These are phyloP conservation scores for Mycosphaerella arachidis DNA, from an alignment of 2,329 filamentous ascomycete genomes.

Conservation along the genomic window DNA sequence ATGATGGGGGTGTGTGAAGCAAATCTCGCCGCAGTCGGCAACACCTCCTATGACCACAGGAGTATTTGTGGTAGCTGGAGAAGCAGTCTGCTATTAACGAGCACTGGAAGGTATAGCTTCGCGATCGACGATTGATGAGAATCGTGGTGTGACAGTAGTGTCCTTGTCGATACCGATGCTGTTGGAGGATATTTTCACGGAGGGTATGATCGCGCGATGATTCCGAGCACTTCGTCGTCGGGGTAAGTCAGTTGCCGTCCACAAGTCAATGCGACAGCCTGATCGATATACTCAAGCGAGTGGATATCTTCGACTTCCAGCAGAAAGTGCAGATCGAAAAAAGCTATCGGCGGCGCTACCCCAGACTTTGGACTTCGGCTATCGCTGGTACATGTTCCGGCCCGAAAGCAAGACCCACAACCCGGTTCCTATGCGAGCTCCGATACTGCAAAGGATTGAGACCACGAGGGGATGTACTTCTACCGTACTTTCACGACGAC, in stretches of 20 bases:
- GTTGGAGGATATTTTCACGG: neutral
- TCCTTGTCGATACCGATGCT: neutral
- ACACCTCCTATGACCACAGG: neutral
- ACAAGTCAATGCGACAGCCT: neutral
- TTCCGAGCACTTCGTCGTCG: constrained; percentile 2
- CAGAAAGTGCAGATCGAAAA: neutral
- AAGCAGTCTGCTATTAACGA: neutral
- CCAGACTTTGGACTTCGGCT: neutral
- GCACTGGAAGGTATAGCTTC: neutral
- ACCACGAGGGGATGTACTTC: neutral
- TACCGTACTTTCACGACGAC: neutral
- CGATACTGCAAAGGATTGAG: neutral
- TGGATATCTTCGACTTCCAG: neutral
- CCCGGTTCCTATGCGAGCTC: neutral
- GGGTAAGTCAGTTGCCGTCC: neutral
- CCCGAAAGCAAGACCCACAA: neutral
- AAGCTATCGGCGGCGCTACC: neutral
- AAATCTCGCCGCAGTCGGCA: neutral
- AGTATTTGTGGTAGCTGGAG: no score
- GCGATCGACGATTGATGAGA: neutral
- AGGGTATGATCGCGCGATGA: neutral
- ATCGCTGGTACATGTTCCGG: neutral
- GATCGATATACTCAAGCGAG: neutral
- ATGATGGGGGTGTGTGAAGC: constrained; percentile 34
- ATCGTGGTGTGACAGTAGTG: neutral